Evolutionary conservation across 179 eudicot species (phyloP).

Genomic region (Gypsophila paniculata): DNA sequence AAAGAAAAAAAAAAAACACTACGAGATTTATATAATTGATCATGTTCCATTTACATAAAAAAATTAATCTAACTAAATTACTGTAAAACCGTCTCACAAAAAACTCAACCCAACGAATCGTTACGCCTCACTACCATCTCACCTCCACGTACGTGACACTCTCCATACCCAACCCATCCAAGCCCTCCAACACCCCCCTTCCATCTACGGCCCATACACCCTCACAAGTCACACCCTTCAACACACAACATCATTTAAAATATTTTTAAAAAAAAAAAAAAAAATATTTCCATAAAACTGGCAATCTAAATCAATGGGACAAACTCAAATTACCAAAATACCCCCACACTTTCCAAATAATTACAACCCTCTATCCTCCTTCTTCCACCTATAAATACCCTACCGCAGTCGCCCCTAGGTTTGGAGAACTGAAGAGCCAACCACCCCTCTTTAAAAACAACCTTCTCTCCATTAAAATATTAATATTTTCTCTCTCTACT

Average conservation of each 20-base stretch:
- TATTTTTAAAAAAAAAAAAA: not conserved
- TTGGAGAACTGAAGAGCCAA: conserved; percentile 34
- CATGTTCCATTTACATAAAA: too few relatives aligned
- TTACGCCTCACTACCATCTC: not conserved
- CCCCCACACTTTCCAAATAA: not conserved
- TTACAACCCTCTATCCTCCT: not conserved
- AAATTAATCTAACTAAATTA: too few relatives aligned
- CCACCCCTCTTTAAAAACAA: conserved; percentile 20
- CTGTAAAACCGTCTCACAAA: too few relatives aligned
- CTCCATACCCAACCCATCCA: conserved; percentile 3
- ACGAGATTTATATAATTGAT: too few relatives aligned
- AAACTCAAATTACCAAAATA: not conserved
- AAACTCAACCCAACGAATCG: too few relatives aligned
- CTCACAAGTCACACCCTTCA: not conserved
- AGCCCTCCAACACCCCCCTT: not conserved
- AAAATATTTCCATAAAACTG: conserved; percentile 4
- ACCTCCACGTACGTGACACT: not conserved
- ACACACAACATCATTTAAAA: not conserved
- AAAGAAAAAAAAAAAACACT: too few relatives aligned
- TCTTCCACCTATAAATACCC: conserved; percentile 29
- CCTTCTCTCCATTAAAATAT: not conserved
- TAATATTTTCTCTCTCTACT: not conserved
- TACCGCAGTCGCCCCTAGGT: conserved; percentile 28
- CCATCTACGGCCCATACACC: conserved; percentile 7
- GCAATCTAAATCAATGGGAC: conserved; percentile 30